These are phyloP conservation scores for Phaeoacremonium minimum DNA, from an alignment of 2,329 filamentous ascomycete species.

Conservation along the genomic window DNA sequence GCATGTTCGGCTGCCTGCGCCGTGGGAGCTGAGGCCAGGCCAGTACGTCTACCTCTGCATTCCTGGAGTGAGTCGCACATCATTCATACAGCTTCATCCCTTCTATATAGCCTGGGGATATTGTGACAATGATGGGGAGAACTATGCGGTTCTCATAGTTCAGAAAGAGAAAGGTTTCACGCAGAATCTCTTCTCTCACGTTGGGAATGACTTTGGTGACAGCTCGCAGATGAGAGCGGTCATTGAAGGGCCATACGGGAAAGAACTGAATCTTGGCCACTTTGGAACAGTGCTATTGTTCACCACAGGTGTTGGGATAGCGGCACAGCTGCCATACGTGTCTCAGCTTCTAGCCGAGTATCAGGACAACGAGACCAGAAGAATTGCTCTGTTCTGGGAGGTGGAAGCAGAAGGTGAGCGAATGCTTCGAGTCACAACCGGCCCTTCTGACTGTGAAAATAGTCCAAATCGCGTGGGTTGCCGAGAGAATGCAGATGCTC, in stretches of 20 bases:
- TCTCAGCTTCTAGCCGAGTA: background rate
- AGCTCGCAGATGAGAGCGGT: background rate
- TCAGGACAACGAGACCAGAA: background rate
- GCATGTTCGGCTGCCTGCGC: background rate
- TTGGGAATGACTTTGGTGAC: background rate
- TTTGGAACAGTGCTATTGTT: constrained; percentile 1
- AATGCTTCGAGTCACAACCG: background rate
- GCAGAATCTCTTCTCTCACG: background rate
- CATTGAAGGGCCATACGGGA: background rate
- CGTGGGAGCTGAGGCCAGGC: background rate
- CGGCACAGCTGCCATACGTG: background rate
- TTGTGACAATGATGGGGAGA: background rate
- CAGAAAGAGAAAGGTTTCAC: background rate
- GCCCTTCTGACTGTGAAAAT: background rate
- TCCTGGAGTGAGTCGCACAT: background rate
- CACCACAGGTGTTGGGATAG: background rate
- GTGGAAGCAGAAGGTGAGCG: background rate
- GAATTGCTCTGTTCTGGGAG: background rate
- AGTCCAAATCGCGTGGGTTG: background rate
- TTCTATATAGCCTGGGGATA: background rate
- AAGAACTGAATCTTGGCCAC: background rate
- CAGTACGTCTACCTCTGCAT: constrained; percentile 1
- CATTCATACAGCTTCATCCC: background rate
- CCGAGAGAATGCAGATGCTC: background rate
- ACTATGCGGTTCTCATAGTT: background rate